Base-by-base conservation (phyloP, 768 basidiomycete species). In the Pisolithus marmoratus region DNA sequence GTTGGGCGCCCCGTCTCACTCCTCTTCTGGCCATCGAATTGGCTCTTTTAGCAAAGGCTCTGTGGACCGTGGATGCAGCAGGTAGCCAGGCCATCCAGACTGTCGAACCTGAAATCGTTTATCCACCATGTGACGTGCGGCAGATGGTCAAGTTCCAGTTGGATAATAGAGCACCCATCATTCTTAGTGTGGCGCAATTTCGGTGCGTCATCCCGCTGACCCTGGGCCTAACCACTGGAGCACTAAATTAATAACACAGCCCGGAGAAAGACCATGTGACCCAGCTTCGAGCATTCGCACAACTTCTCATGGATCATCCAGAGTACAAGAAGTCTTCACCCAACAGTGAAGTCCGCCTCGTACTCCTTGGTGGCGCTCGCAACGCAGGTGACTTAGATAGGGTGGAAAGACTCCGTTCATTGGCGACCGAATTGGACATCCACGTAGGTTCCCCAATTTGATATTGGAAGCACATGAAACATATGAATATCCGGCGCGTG, bases 181-280 rank as follows among this genome's bases (percentile, higher is more conserved):
- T 98, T 36, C 68, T 98, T 27, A 94, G 92, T 55, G 72, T 98
- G 2, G 93, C 94, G 3, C 96, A 98, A 67, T 99, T 98, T 68
- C 73, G 95, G 91, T 91, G 49, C 20, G 78, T 44, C 38, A 23
- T 48, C 23, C 20, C 11, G n/a, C 36, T 2, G 23, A 19, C 17
- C 8, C 43, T 3, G 14, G n/a, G 15, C 17, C 14, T 45, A 15
- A 8, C 8, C 31, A 17, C 40, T 27, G 29, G 27, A 23, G 17
- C n/a, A 19, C 31, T 40, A 41, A 27, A 51, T 14, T 7, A 5
- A 27, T 15, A 27, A 36, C 9, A 17, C 34, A 91, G 90, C 31
- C 96, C 96, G 2, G 96, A 99, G 71, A 99, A 99, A 66, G 90
- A 96, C 60, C 94, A 98, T 51, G 69, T 80, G 1, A 77, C 80